Conservation (phyloP, 2,329 filamentous ascomycete genomes). For the Aspergillus uvarum region DNA sequence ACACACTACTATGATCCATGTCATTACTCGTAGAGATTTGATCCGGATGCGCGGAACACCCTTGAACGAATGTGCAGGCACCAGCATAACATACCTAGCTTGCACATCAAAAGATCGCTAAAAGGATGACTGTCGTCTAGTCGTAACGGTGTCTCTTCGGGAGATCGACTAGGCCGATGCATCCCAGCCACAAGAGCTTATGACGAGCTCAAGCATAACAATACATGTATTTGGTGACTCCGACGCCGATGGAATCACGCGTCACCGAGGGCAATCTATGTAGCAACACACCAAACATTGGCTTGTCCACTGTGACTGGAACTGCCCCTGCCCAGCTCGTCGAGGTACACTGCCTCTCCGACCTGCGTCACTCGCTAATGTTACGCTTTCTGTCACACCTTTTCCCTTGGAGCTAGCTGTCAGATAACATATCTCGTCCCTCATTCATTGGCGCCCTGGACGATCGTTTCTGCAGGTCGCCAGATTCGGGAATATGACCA, state of each 20-base stretch:
- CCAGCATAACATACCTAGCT: conserved; percentile 1
- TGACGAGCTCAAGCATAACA: background rate
- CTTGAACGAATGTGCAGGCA: conserved; percentile 5
- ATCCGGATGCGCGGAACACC: conserved; percentile 7
- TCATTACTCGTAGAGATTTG: background rate
- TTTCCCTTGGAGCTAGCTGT: background rate
- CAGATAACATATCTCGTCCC: background rate
- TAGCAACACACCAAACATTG: background rate
- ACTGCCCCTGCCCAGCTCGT: conserved; percentile 4
- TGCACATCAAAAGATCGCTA: background rate
- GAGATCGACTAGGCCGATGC: conserved; percentile 8
- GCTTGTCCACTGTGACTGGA: background rate
- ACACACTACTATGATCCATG: background rate
- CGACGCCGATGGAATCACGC: conserved; percentile 7
- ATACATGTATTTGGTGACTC: background rate
- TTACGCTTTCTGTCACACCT: conserved; percentile 1
- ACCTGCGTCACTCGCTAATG: background rate
- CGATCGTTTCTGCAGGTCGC: background rate
- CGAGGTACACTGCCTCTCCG: background rate
- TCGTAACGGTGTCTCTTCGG: conserved; percentile 7
- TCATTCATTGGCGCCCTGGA: background rate
- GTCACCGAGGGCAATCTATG: background rate
- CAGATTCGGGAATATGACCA: background rate
- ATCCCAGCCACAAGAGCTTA: background rate
- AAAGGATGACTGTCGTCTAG: conserved; percentile 7